phyloP scores from a whole-genome alignment of 352 stramenopile genomes.

The Globisporangium splendens region DNA sequence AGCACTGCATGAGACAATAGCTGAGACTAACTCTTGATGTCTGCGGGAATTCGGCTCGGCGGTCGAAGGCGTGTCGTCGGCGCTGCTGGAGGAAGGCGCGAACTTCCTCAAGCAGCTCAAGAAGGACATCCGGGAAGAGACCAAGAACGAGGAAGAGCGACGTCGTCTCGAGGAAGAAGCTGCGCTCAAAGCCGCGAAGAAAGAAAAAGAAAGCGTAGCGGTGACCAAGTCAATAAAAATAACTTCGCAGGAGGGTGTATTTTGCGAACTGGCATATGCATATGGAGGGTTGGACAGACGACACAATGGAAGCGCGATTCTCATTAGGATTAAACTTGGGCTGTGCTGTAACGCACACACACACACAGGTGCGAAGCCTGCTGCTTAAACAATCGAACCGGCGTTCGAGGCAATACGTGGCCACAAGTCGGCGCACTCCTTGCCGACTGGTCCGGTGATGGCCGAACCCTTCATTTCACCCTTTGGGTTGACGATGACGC shows the following conservation, averaged over 20 bases:
- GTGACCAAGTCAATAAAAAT: constrained; percentile 4
- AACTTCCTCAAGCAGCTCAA: constrained; percentile 73
- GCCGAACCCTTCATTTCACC: constrained; percentile 99
- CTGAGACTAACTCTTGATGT: not conserved
- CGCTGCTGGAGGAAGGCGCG: constrained; percentile 56
- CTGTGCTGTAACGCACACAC: not conserved
- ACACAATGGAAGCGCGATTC: constrained; percentile 28
- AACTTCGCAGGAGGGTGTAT: not conserved
- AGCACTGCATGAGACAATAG: not conserved
- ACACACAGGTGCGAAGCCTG: constrained; percentile 1
- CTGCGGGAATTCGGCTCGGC: constrained; percentile 33
- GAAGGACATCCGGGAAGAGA: constrained; percentile 77
- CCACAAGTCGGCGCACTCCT: constrained; percentile 99
- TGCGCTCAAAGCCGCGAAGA: constrained; percentile 73
- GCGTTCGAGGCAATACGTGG: constrained; percentile 99
- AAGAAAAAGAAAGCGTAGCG: constrained; percentile 69
- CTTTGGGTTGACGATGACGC: constrained; percentile 99
- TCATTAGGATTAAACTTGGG: constrained; percentile 16
- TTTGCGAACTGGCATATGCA: not conserved
- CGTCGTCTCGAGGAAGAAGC: constrained; percentile 68
- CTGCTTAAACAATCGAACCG: constrained; percentile 98
- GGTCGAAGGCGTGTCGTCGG: constrained; percentile 45
- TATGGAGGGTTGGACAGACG: not conserved
- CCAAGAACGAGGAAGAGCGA: constrained; percentile 71
- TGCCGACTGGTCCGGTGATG: constrained; percentile 99